Conservation (phyloP, 176 grass and related monocot genomes). For the Miscanthus lutarioriparius region DNA sequence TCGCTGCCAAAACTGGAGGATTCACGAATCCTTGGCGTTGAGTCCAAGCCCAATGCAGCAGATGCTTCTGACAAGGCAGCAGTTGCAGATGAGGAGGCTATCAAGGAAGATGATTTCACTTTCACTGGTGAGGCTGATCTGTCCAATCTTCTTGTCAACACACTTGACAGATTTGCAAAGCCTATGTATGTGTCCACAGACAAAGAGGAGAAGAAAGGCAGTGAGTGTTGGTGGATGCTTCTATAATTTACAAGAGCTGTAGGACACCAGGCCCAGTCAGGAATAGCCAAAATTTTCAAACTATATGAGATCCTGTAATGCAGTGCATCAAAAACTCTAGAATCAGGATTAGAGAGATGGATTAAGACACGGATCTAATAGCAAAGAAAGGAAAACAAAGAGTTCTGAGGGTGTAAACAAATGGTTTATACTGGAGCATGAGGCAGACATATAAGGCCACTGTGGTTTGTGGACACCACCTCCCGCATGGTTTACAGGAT, state of each 20-base stretch:
- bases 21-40: constrained; percentile 45
- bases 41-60: constrained; percentile 24
- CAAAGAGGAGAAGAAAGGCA: constrained; percentile 2
- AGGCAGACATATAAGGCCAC: not conserved
- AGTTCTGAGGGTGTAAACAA: not conserved
- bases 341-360: not conserved
- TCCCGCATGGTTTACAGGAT: not conserved
- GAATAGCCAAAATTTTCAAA: not conserved
- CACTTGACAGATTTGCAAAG: constrained; percentile 23
- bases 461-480: not conserved
- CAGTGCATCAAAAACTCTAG: not conserved
- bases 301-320: not conserved
- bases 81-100: not conserved
- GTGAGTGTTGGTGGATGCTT: constrained; percentile 30
- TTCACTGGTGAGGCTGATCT: not conserved
- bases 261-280: not conserved
- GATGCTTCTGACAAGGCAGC: constrained; percentile 11
- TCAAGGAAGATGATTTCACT: constrained; percentile 29
- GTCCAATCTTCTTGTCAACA: constrained; percentile 23
- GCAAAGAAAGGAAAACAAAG: not conserved
- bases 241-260: not conserved
- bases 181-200: not conserved
- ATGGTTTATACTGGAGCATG: constrained; percentile 9
- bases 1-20: constrained; percentile 10
- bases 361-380: not conserved